A percentile compares a stretch with the other conserved stretches of the same genome.
phyloP scores from a whole-genome alignment of 495 filamentous ascomycete species.

The Parathielavia appendiculata region DNA sequence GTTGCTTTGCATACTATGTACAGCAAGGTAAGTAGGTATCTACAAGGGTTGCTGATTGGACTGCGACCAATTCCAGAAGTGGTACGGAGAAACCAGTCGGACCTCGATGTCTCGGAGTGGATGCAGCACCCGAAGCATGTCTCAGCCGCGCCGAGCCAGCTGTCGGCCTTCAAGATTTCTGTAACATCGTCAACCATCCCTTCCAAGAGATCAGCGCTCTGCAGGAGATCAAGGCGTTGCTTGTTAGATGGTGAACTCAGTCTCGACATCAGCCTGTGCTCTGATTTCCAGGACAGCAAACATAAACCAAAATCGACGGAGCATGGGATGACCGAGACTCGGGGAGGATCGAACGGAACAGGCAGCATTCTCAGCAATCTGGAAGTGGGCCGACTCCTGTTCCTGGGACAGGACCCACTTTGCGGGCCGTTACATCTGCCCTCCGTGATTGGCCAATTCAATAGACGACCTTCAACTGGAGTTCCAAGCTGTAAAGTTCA shows the following conservation, averaged over 20 bases:
- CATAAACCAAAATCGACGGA: background rate
- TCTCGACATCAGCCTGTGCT: too few species aligned
- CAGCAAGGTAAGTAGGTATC: too few species aligned
- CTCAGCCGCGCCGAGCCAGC: background rate
- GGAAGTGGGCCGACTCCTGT: background rate
- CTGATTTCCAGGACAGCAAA: too few species aligned
- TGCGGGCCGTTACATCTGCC: background rate
- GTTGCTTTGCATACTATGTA: too few species aligned
- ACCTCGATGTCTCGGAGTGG: background rate
- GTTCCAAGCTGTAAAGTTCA: too few species aligned
- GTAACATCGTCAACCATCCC: too few species aligned
- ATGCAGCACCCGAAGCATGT: background rate
- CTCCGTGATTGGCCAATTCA: constrained; percentile 3
- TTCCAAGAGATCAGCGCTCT: too few species aligned
- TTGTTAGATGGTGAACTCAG: too few species aligned
- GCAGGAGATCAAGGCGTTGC: too few species aligned
- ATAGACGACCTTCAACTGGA: background rate
- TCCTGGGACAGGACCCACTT: constrained; percentile 5
- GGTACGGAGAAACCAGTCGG: background rate
- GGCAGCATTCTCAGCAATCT: too few species aligned
- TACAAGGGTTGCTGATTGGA: too few species aligned
- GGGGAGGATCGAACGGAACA: background rate
- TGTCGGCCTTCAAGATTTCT: too few species aligned
- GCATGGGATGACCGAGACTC: background rate
- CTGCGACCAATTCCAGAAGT: background rate